Evolutionary conservation across 1,139 yeast species (phyloP).

Genomic region (Lodderomyces parapsilosis): DNA sequence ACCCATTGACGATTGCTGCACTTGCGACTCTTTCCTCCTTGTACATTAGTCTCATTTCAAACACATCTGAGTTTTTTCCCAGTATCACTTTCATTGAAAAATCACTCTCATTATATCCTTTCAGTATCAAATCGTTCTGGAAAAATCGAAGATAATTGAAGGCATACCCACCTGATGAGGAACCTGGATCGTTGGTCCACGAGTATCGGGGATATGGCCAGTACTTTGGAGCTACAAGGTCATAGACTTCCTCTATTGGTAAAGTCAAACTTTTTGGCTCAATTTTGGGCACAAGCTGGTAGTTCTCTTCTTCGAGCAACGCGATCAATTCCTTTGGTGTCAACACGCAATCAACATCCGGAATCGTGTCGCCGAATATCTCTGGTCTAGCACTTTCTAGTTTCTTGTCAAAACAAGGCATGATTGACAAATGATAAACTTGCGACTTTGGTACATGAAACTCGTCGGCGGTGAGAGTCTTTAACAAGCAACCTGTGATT

Average conservation of each 20-base stretch:
- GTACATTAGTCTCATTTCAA: constrained; percentile 57
- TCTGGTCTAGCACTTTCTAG: constrained; percentile 91
- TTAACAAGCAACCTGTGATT: constrained; percentile 78
- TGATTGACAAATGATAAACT: constrained; percentile 77
- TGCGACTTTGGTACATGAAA: constrained; percentile 30
- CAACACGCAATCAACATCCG: constrained; percentile 89
- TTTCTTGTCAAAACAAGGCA: constrained; percentile 98
- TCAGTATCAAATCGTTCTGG: constrained; percentile 27
- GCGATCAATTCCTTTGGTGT: constrained; percentile 87
- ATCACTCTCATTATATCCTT: constrained; percentile 19
- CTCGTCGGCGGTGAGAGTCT: constrained; percentile 50
- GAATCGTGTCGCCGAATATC: constrained; percentile 24
- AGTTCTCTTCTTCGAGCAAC: constrained; percentile 52
- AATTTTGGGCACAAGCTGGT: constrained; percentile 21
- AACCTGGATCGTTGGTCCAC: constrained; percentile 77
- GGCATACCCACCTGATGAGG: constrained; percentile 90
- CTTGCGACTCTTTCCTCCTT: constrained; percentile 48
- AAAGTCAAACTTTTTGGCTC: background rate
- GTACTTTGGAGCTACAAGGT: constrained; percentile 42
- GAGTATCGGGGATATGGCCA: constrained; percentile 61
- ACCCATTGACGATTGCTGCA: constrained; percentile 84
- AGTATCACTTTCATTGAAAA: constrained; percentile 28
- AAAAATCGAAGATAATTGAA: constrained; percentile 51
- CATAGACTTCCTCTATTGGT: constrained; percentile 25
- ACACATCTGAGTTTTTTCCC: constrained; percentile 78